phyloP scores from a whole-genome alignment of 2,329 filamentous ascomycete genomes.

The Pseudodiploospora longispora region DNA sequence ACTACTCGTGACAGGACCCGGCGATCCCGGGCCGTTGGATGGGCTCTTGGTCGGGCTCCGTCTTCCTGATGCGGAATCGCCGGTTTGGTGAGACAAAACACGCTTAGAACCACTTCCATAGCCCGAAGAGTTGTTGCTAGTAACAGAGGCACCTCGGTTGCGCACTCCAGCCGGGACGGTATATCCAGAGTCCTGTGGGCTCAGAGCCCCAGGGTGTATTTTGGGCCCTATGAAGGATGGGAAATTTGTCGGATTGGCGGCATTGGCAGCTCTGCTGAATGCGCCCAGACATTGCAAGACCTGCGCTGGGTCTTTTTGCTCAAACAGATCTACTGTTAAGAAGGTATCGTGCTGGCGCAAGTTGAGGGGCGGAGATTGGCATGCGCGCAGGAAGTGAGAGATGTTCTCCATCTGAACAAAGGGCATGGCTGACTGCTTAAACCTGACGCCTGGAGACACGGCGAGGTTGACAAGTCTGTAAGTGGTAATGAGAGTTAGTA shows the following conservation, averaged over 20 bases:
- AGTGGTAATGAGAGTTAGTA: constrained; percentile 8
- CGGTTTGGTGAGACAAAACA: constrained; percentile 42
- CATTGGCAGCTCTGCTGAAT: constrained; percentile 80
- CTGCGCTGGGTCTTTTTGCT: constrained; percentile 91
- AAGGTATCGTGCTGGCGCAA: constrained; percentile 93
- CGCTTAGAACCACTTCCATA: constrained; percentile 30
- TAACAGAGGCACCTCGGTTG: constrained; percentile 43
- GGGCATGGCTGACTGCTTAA: constrained; percentile 88
- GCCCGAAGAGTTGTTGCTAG: constrained; percentile 50
- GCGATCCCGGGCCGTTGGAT: constrained; percentile 42
- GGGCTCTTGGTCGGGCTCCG: constrained; percentile 54
- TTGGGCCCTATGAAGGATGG: constrained; percentile 69
- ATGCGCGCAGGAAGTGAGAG: constrained; percentile 85
- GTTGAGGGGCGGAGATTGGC: constrained; percentile 75
- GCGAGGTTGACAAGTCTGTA: constrained; percentile 73
- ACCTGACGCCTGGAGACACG: constrained; percentile 70
- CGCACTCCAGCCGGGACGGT: constrained; percentile 38
- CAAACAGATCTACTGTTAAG: constrained; percentile 92
- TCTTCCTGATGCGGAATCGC: constrained; percentile 45
- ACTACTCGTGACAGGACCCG: constrained; percentile 56
- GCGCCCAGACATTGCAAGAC: constrained; percentile 87
- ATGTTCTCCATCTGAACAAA: constrained; percentile 99
- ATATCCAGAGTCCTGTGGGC: constrained; percentile 57
- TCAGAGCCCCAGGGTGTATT: constrained; percentile 46
- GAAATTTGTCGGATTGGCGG: constrained; percentile 65